These are phyloP conservation scores for Magnusiomyces fungicola DNA, from an alignment of 1,139 yeast species.

Conservation along the genomic window DNA sequence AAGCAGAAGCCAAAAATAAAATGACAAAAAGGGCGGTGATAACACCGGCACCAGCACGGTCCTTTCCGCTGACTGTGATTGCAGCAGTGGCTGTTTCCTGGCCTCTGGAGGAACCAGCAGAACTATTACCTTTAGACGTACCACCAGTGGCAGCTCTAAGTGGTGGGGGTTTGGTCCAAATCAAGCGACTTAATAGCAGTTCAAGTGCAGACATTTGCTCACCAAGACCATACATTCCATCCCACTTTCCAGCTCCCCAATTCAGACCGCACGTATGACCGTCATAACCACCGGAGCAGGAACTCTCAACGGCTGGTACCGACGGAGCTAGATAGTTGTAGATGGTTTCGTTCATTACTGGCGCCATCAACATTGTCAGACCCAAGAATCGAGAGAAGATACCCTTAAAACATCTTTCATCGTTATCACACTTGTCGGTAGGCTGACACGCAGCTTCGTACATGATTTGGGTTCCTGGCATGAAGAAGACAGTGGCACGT, in stretches of 20 bases:
- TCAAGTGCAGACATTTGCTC: constrained; percentile 90
- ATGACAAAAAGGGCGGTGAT: constrained; percentile 68
- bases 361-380: constrained; percentile 31
- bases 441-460: constrained; percentile 79
- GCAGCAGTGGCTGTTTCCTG: constrained; percentile 10
- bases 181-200: constrained; percentile 50
- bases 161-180: constrained; percentile 37
- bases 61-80: constrained; percentile 36
- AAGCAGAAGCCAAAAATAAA: constrained; percentile 54
- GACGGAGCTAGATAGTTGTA: constrained; percentile 48
- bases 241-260: constrained; percentile 74
- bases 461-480: constrained; percentile 48
- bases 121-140: constrained; percentile 33
- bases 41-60: constrained; percentile 81
- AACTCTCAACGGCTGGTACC: constrained; percentile 70
- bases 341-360: constrained; percentile 30
- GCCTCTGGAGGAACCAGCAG: constrained; percentile 26
- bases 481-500: constrained; percentile 53
- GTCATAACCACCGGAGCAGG: constrained; percentile 83
- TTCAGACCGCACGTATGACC: constrained; percentile 84
- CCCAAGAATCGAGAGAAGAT: constrained; percentile 72
- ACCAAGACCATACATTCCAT: constrained; percentile 78
- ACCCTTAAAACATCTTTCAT: constrained; percentile 86
- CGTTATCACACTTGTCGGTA: constrained; percentile 58
- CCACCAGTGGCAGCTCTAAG: constrained; percentile 42